Evolutionary conservation across 495 filamentous ascomycete genomes (phyloP), one percentile per base, ranked within the genome.

Genomic region (Tuber borchii): DNA sequence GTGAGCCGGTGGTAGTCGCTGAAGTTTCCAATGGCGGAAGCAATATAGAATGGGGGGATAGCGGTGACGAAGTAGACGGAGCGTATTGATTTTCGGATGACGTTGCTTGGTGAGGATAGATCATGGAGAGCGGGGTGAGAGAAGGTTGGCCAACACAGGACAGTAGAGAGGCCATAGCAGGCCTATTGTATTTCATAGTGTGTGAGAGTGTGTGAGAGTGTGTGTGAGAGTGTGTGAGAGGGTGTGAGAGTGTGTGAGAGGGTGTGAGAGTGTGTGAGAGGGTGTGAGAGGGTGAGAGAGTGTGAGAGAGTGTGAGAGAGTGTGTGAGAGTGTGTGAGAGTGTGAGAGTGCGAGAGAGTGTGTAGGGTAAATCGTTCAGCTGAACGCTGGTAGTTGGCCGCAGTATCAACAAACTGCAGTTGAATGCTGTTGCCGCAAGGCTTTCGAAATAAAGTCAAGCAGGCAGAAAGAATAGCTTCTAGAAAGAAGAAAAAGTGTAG

Each of bases 61-160:
- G 51, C 0, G 79, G 80, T 14, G 80, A 81, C 39, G 79, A 76
- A 2, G 56, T 76, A 20, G 74, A 73, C 14, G 80, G 79, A 56
- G 80, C 80, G 43, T 71, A 76, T 71, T 69, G 73, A 34, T 72
- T 6, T 17, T 70, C 76, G 4, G n/a, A 72, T 40, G 16, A 71
- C 14, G 70, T 37, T 22, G 74, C 44, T 44, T 71, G 65, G 70
- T 77, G 70, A 45, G 72, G 51, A 45, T 70, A n/a, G 78, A 61
- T 46, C 69, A 48, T 40, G 75, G 78, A 71, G 26, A 70, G n/a
- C 56, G 73, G 61, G n/a, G 20, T 43, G 10, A 61, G 56, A 16
- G 56, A 61, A 20, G 70, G 48, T 9, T 39, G 69, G 70, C 69
- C 70, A 17, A 69, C 42, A 44, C 69, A 77, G 51, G 70, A 51